These are phyloP conservation scores for Stemphylium beticola DNA, from an alignment of 2,329 filamentous ascomycete genomes.

Conservation along the genomic window DNA sequence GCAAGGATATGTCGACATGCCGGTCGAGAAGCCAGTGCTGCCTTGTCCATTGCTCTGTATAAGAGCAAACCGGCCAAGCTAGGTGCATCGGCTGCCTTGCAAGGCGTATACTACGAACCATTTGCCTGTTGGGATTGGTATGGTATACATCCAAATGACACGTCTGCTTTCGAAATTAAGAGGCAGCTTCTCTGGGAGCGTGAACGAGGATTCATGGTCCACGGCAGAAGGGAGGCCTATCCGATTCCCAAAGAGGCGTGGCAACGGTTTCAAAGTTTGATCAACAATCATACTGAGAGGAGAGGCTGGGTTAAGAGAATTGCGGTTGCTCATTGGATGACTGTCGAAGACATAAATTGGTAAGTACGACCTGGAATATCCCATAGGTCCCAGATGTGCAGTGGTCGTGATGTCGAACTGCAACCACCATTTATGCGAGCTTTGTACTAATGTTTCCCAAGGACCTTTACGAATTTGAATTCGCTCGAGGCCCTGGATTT, in stretches of 20 bases:
- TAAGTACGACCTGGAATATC: constrained; percentile 1
- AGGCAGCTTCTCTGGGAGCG: constrained; percentile 25
- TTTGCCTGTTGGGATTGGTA: constrained; percentile 40
- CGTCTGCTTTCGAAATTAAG: constrained; percentile 9
- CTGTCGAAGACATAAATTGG: constrained; percentile 25
- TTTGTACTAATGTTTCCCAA: background rate
- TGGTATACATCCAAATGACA: constrained; percentile 9
- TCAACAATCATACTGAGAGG: constrained; percentile 8
- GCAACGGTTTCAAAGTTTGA: constrained; percentile 19
- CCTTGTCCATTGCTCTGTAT: constrained; percentile 16
- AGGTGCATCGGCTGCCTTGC: constrained; percentile 3
- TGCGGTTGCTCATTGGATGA: constrained; percentile 37
- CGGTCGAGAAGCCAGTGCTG: constrained; percentile 21
- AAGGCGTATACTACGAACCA: constrained; percentile 25
- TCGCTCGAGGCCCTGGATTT: constrained; percentile 29
- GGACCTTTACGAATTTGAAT: constrained; percentile 22
- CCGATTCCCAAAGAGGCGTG: constrained; percentile 23
- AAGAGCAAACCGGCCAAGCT: background rate
- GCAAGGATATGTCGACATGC: constrained; percentile 10
- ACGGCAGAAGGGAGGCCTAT: constrained; percentile 9
- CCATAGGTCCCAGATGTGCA: too few species aligned
- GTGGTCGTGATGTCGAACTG: too few species aligned
- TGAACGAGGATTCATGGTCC: constrained; percentile 16
- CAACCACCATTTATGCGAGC: too few species aligned
- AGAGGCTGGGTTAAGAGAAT: constrained; percentile 27